Base-by-base conservation (phyloP, 2,329 filamentous ascomycete genomes). In the Acrodontium crateriforme region DNA sequence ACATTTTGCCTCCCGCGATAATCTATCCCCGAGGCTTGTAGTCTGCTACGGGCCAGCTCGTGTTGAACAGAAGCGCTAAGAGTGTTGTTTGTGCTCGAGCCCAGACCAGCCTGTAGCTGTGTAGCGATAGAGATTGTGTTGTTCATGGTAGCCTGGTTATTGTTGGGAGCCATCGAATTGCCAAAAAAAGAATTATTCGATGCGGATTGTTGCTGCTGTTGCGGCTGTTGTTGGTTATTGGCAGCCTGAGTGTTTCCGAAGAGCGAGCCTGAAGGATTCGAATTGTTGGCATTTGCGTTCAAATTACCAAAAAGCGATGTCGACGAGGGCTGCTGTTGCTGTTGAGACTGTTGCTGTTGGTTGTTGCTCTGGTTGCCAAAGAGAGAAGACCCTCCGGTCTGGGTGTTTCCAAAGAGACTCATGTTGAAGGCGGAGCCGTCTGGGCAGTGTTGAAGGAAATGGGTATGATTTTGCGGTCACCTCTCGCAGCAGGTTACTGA, bases 1-100 rank as follows among this genome's bases (percentile, higher is more conserved):
- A 85, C 69, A 25, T 74, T 71, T 51, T 83, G 83, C 49, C 84
- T 76, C 73, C 20, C 20, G n/a, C 20, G 20, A n/a, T 22, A 12
- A 8, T 22, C 20, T 10, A 22, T 22, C 4, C 20, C 20, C 10
- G 10, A n/a, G 5, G 20, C 20, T 12, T 22, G 20, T 5, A 22
- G 20, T 8, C 20, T 22, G n/a, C 5, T n/a, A n/a, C 20, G 4
- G 8, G 13, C 13, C 4, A 22, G 20, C 4, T 22, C 20, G 5
- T 22, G 20, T 8, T 22, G 20, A 10, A 22, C 10, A 4, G 20
- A 10, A 22, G 10, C 20, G 13, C 13, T 22, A 4, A 22, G n/a
- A 10, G 10, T 12, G 4, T 12, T 8, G 10, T 10, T 12, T 5
- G 13, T 12, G 20, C 20, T 22, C 5, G 20, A 4, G 20, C 20